These are phyloP conservation scores for Neurospora sp. DNA, from an alignment of 495 filamentous ascomycete species.

Conservation along the genomic window DNA sequence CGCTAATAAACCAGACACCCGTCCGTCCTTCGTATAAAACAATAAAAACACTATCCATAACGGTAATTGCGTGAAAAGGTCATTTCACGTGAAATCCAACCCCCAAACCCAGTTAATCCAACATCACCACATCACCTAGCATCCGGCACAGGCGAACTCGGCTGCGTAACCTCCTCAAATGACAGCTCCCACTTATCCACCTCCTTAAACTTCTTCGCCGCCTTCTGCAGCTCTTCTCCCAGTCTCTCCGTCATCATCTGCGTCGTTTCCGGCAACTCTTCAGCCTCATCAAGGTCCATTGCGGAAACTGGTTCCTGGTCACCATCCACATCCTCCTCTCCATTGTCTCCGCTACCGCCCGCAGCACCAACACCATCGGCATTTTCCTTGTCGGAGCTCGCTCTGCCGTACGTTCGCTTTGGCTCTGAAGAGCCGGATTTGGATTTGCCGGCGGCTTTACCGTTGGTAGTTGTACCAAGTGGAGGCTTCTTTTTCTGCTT, in stretches of 20 bases:
- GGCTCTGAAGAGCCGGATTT: not conserved
- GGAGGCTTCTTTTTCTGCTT: constrained; percentile 1
- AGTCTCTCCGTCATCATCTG: constrained; percentile 21
- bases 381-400: constrained; percentile 33
- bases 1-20: constrained; percentile 4
- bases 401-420: not conserved
- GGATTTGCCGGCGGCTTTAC: not conserved
- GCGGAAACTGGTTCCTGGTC: constrained; percentile 6
- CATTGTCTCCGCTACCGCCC: constrained; percentile 3
- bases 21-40: not conserved
- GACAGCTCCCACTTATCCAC: constrained; percentile 40
- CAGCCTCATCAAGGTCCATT: not conserved
- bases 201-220: constrained; percentile 40
- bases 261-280: constrained; percentile 12
- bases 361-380: constrained; percentile 8
- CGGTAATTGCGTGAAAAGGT: not conserved
- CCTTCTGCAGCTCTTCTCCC: constrained; percentile 33
- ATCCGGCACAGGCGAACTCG: constrained; percentile 22
- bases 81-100: not conserved
- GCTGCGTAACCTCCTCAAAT: constrained; percentile 33
- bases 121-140: constrained; percentile 23
- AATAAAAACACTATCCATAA: not conserved
- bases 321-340: constrained; percentile 7
- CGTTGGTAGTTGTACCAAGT: constrained; percentile 3
- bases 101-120: not conserved